Base-by-base conservation (phyloP, 139 green algal species). In the Prasinococcaceae sp. region DNA sequence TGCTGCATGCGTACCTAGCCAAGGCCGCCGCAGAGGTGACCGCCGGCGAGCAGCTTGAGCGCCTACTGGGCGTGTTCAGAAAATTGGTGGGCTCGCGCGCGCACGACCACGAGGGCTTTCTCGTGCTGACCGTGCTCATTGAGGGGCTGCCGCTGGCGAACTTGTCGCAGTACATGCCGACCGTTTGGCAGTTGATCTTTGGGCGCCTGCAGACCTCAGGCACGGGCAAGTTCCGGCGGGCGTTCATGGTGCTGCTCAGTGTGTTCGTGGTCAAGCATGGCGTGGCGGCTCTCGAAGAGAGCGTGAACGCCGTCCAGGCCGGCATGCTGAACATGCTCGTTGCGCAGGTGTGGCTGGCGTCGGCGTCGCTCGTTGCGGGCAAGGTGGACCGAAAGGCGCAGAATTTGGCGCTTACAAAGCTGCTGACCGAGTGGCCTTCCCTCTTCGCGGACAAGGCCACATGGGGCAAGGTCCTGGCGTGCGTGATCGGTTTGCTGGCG, bases 71-170 rank as follows among this genome's bases (percentile, higher is more conserved):
- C 19, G 79, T 97, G 20, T 86, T 89, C 50, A 84, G 96, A 71
- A 94, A 94, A 77, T 72, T 97, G 41, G 54, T 94, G 3, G 73
- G 80, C 35, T 73, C 47, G 46, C 84, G 84, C 36, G 63, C 74
- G 19, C 80, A 88, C 30, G 89, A 97, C 66, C 81, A 94, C 39
- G 73, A 96, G 49, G 88, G 81, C 47, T 93, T 95, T 48, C 58
- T 63, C 35, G 76, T 98, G n/a, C 57, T 96, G 19, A 76, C 83
- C 52, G 71, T 75, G 2, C 58, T 97, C 26, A 65, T 90, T 47
- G 62, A 82, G 58, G 51, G 73, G 26, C 50, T 93, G 25, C 66
- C 69, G 2, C 36, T 74, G 2, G 32, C 42, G 1, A 23, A 62
- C 3, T 67, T 88, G 30, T 43, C 61, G 30, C 58, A 70, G 19